Evolutionary conservation across 2,329 filamentous ascomycete species (phyloP), one percentile per base, ranked within the genome.

Genomic region (Hymenoscyphus repandus): DNA sequence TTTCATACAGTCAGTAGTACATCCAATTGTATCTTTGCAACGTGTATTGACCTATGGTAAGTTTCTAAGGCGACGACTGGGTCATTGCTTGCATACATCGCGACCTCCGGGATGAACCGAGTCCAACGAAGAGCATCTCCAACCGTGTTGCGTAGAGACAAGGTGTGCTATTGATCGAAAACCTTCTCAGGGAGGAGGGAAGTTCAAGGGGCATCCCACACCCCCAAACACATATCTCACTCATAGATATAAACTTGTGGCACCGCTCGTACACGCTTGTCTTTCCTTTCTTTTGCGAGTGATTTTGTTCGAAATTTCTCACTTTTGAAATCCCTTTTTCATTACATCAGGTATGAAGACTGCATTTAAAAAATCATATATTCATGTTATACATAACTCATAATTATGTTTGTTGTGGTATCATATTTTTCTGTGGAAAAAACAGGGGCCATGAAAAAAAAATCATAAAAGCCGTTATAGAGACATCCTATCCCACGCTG

Each of bases 361-460:
- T 7, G 41, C 17, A 22, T n/a, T 15, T 13, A 11, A 37, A 22
- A 13, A 42, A 22, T 42, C 22, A 20, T 20, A 37, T 37, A 3
- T 40, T 39, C 45, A 30, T 36, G 31, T 45, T 36, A 39, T 47
- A 47, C 33, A 47, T 47, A 31, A 47, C 20, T 39, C 36, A 31
- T 39, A 32, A 34, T 11, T 34, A 18, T 46, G 17, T 43, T 30
- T 45, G 31, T 30, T 45, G 34, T 45, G 27, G 20, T 36, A 11
- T 27, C 42, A 17, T 45, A n/a, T n/a, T n/a, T n/a, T n/a, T n/a
- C n/a, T n/a, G n/a, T n/a, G n/a, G n/a, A n/a, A n/a, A n/a, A n/a
- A n/a, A n/a, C n/a, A n/a, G n/a, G n/a, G n/a, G n/a, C n/a, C n/a
- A n/a, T n/a, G n/a, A n/a, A n/a, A 12, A 45, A 6, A 45, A 30